Evolutionary conservation across 306 rosid genomes (phyloP).

Genomic region (Comarum palustre): DNA sequence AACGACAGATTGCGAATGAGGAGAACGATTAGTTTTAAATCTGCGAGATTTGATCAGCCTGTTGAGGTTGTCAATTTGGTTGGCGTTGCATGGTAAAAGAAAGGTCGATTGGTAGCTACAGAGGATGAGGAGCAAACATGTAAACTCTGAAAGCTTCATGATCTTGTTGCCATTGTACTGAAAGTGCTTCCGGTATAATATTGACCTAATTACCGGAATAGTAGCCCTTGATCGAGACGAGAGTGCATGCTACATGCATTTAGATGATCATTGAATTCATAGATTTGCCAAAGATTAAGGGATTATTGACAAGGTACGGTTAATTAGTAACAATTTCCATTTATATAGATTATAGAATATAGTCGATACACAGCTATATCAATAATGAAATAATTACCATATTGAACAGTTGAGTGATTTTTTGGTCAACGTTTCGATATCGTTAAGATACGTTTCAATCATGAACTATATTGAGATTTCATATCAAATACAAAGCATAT

Average conservation of each 20-base stretch:
- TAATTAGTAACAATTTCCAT: not conserved
- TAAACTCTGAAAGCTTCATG: not conserved
- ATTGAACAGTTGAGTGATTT: not conserved
- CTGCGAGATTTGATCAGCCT: conserved; percentile 29
- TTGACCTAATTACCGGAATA: not conserved
- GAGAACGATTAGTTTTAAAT: conserved; percentile 21
- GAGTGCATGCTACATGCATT: not conserved
- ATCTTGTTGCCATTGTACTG: not conserved
- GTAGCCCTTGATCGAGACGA: not conserved
- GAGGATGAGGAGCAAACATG: conserved; percentile 16
- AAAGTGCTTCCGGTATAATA: not conserved
- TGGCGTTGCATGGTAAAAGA: conserved; percentile 22
- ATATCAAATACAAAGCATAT: too few relatives aligned
- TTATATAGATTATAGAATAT: not conserved
- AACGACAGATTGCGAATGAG: conserved; percentile 5
- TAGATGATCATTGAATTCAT: not conserved
- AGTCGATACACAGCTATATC: not conserved
- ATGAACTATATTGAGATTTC: too few relatives aligned
- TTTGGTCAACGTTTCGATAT: too few relatives aligned
- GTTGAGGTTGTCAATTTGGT: conserved; percentile 37
- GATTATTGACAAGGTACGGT: not conserved
- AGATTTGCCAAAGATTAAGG: not conserved
- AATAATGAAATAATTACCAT: not conserved
- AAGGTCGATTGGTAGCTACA: conserved; percentile 19
- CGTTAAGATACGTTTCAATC: not conserved